These are phyloP conservation scores for Spathaspora gorwiae DNA, from an alignment of 805 yeast species.

Conservation along the genomic window DNA sequence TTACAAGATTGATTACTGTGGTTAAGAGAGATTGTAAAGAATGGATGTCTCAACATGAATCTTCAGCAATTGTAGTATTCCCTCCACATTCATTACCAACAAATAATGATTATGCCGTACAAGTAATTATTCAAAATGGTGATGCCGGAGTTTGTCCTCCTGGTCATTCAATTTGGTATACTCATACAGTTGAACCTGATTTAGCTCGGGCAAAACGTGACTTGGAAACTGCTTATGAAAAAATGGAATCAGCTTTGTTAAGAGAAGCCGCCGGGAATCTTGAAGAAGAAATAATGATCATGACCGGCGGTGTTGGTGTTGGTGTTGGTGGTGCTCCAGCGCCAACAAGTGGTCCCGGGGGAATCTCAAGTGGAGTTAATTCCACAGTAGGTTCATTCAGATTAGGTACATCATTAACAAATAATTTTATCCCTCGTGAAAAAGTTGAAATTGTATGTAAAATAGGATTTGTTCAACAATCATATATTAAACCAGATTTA, in stretches of 20 bases:
- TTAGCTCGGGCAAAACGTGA: slow-evolving; percentile 69
- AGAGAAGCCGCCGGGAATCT: slow-evolving; percentile 64
- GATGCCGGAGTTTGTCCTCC: slow-evolving; percentile 82
- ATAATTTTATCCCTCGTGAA: slow-evolving; percentile 78
- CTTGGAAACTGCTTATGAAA: slow-evolving; percentile 72
- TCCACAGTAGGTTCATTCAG: slow-evolving; percentile 70
- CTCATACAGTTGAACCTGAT: slow-evolving; percentile 67
- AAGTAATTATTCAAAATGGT: slow-evolving; percentile 80
- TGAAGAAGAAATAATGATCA: slow-evolving; percentile 7
- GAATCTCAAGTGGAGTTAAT: slow-evolving; percentile 1
- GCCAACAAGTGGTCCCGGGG: no score
- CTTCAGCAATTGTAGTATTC: slow-evolving; percentile 84
- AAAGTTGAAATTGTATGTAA: slow-evolving; percentile 45
- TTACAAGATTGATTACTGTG: slow-evolving; percentile 73
- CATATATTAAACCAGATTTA: slow-evolving; percentile 34
- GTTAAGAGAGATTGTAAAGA: slow-evolving; percentile 85
- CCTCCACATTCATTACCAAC: slow-evolving; percentile 77
- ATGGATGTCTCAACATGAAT: slow-evolving; percentile 86
- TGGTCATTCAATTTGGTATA: slow-evolving; percentile 89
- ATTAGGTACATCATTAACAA: slow-evolving; percentile 72
- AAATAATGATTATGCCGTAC: slow-evolving; percentile 69
- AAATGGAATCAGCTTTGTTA: slow-evolving; percentile 73
- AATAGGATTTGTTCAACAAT: slow-evolving; percentile 35
- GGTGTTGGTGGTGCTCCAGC: slow-evolving; percentile 15
- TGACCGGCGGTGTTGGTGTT: slow-evolving; percentile 36